Percentiles rank a stretch among this genome's conserved stretches.
phyloP scores from a whole-genome alignment of 495 filamentous ascomycete genomes.

The Aspergillus ostianus region DNA sequence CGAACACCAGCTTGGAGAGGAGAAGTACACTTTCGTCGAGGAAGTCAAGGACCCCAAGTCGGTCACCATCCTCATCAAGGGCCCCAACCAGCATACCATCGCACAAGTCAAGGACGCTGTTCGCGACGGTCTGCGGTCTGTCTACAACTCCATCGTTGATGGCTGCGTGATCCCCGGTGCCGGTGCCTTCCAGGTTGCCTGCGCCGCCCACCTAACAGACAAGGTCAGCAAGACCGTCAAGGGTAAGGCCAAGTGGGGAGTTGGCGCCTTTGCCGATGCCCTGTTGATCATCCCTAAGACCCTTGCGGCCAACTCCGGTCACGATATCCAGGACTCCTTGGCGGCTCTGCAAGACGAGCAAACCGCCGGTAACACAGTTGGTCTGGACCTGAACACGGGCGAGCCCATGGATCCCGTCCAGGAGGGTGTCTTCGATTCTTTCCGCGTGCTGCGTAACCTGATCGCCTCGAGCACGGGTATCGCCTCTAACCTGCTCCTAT shows the following conservation, averaged over 20 bases:
- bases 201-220: conserved; percentile 83
- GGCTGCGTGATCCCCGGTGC: conserved; percentile 90
- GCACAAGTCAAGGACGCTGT: conserved; percentile 95
- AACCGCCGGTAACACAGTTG: conserved; percentile 78
- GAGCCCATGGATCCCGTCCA: conserved; percentile 95
- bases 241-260: conserved; percentile 95
- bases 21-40: conserved; percentile 98
- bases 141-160: conserved; percentile 99
- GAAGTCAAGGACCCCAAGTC: conserved; percentile 99
- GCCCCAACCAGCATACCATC: conserved; percentile 94
- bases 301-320: conserved; percentile 90
- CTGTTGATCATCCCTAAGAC: conserved; percentile 95
- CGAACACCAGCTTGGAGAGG: conserved; percentile 95
- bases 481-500: conserved; percentile 90
- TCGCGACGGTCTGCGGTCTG: conserved; percentile 89
- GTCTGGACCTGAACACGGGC: conserved; percentile 80
- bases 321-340: conserved; percentile 92
- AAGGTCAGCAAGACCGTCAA: conserved; percentile 82
- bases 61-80: conserved; percentile 97
- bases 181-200: conserved; percentile 95
- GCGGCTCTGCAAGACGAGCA: conserved; percentile 83
- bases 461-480: conserved; percentile 94
- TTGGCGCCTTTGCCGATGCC: conserved; percentile 91
- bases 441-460: conserved; percentile 88
- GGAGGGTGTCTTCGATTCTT: conserved; percentile 92